phyloP scores from a whole-genome alignment of 2,329 filamentous ascomycete species.

The Lecanicillium sp. region DNA sequence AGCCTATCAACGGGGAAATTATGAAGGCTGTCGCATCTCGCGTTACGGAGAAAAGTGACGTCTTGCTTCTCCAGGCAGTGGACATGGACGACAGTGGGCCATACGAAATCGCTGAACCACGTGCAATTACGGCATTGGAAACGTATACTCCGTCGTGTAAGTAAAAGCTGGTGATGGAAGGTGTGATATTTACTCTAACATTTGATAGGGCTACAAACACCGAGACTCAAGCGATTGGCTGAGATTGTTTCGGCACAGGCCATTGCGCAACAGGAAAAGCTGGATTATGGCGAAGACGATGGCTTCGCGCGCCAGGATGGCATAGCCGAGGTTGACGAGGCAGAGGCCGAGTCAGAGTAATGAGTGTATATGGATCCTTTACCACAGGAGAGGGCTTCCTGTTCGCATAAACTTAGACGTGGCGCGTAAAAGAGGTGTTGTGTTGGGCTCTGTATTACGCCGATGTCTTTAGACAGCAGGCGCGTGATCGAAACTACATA shows the following conservation, averaged over 20 bases:
- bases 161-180: slow-evolving; percentile 24
- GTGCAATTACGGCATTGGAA: slow-evolving; percentile 91
- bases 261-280: slow-evolving; percentile 87
- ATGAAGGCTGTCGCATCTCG: slow-evolving; percentile 98
- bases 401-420: neutral
- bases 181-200: neutral
- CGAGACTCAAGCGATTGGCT: slow-evolving; percentile 87
- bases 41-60: slow-evolving; percentile 97
- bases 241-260: slow-evolving; percentile 97
- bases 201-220: slow-evolving; percentile 79
- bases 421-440: no score
- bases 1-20: slow-evolving; percentile 98
- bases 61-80: slow-evolving; percentile 84
- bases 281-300: slow-evolving; percentile 45
- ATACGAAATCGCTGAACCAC: slow-evolving; percentile 95
- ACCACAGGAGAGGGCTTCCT: neutral
- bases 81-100: slow-evolving; percentile 99
- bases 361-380: neutral
- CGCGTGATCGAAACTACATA: no score
- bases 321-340: slow-evolving; percentile 43
- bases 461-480: no score
- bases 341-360: slow-evolving; percentile 20
- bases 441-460: no score
- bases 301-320: slow-evolving; percentile 42
- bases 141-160: slow-evolving; percentile 97